These are phyloP conservation scores for Pyracantha coccinea DNA, from an alignment of 331 rosid species.

Conservation along the genomic window DNA sequence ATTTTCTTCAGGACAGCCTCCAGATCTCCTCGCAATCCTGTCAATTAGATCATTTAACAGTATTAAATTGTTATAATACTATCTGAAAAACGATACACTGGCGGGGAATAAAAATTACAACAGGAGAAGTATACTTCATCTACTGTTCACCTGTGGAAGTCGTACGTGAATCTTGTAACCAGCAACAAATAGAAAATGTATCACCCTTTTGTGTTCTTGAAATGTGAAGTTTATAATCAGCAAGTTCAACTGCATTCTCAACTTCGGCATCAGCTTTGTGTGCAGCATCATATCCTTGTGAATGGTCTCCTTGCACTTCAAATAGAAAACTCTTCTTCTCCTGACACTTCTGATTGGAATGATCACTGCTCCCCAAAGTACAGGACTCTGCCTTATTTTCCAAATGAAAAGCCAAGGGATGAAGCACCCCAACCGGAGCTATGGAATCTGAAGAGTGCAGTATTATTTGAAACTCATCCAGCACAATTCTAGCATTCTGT, in stretches of 20 bases:
- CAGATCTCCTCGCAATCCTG: slow-evolving; percentile 74
- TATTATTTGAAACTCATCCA: slow-evolving; percentile 69
- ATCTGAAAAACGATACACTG: slow-evolving; percentile 1
- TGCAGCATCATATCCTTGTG: slow-evolving; percentile 30
- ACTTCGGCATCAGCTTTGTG: slow-evolving; percentile 32
- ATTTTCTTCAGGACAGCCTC: slow-evolving; percentile 52
- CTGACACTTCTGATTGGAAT: slow-evolving; percentile 16
- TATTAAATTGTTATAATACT: background rate
- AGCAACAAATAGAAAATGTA: slow-evolving; percentile 66
- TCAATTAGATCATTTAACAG: slow-evolving; percentile 11
- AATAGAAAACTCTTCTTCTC: slow-evolving; percentile 42
- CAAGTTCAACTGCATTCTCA: slow-evolving; percentile 23
- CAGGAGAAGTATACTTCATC: slow-evolving; percentile 10
- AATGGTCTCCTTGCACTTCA: slow-evolving; percentile 56
- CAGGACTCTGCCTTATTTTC: slow-evolving; percentile 49
- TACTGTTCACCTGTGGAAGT: slow-evolving; percentile 27
- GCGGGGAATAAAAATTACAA: background rate
- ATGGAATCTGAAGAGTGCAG: slow-evolving; percentile 80
- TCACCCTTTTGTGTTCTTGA: slow-evolving; percentile 52
- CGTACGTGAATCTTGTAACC: slow-evolving; percentile 64
- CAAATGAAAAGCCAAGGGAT: slow-evolving; percentile 78
- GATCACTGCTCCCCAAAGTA: slow-evolving; percentile 26
- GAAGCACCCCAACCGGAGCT: slow-evolving; percentile 89
- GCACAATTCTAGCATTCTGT: slow-evolving; percentile 77
- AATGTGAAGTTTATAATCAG: slow-evolving; percentile 47